Evolutionary conservation across 495 filamentous ascomycete species (phyloP).

Genomic region (Massariosphaeria phaeospora): DNA sequence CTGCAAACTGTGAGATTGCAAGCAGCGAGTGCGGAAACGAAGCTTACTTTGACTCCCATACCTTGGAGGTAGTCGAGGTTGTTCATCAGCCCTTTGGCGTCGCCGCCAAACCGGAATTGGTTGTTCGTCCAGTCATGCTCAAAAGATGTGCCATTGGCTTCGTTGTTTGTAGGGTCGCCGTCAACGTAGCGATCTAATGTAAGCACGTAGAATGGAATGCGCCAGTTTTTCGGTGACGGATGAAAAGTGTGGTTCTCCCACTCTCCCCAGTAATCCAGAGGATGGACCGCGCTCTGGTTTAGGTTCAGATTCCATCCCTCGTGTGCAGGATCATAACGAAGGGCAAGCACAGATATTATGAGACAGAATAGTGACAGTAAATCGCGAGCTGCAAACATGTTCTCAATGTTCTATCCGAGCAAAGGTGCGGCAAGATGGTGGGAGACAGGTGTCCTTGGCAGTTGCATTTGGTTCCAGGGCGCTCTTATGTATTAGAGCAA

Average conservation of each 20-base stretch:
- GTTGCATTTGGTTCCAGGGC: too few relatives aligned
- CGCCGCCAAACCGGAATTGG: slow-evolving; percentile 71
- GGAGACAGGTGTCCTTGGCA: slow-evolving; percentile 7
- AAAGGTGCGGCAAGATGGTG: not conserved
- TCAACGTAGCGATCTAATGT: slow-evolving; percentile 69
- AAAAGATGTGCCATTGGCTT: slow-evolving; percentile 62
- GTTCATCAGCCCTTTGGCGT: slow-evolving; percentile 59
- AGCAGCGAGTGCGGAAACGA: not conserved
- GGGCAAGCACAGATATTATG: slow-evolving; percentile 32
- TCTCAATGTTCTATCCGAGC: not conserved
- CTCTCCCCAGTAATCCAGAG: slow-evolving; percentile 58
- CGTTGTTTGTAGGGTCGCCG: slow-evolving; percentile 66
- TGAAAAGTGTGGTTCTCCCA: slow-evolving; percentile 54
- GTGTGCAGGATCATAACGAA: slow-evolving; percentile 49
- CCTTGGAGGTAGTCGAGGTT: slow-evolving; percentile 70
- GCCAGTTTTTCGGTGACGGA: slow-evolving; percentile 62
- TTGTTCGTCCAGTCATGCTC: slow-evolving; percentile 65
- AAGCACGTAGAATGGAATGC: slow-evolving; percentile 67
- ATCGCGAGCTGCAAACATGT: slow-evolving; percentile 7
- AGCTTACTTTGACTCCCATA: slow-evolving; percentile 62
- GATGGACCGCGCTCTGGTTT: slow-evolving; percentile 52
- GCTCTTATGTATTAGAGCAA: slow-evolving; percentile 2
- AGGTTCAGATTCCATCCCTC: slow-evolving; percentile 59
- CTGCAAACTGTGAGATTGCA: slow-evolving; percentile 35
- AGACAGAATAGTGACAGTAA: slow-evolving; percentile 11